Evolutionary conservation across 1,284 basidiomycete species (phyloP).

Genomic region (Ceratobasidium sp.): DNA sequence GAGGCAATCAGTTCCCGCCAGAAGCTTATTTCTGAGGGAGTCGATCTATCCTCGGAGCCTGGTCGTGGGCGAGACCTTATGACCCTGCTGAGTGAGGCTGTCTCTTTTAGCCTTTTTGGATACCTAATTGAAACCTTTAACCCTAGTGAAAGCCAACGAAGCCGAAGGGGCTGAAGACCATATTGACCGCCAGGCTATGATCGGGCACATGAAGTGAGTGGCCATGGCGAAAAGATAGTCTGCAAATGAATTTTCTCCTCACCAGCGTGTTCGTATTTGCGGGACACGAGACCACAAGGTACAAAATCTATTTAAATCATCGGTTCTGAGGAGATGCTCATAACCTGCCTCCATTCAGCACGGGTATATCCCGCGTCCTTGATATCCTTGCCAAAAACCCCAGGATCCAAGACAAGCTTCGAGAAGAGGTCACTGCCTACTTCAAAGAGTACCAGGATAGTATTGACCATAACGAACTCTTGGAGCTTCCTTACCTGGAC

Average conservation of each 20-base stretch:
- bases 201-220: conserved; percentile 63
- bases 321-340: conserved; percentile 45
- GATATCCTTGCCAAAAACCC: conserved; percentile 70
- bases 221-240: too few relatives aligned
- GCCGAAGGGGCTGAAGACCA: conserved; percentile 53
- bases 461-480: conserved; percentile 50
- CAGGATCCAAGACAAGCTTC: conserved; percentile 66
- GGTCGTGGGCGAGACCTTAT: conserved; percentile 61
- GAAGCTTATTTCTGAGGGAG: conserved; percentile 25
- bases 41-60: conserved; percentile 47
- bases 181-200: conserved; percentile 56
- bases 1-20: conserved; percentile 57
- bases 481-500: conserved; percentile 65
- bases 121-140: conserved; percentile 49
- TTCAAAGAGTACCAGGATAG: conserved; percentile 48
- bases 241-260: too few relatives aligned
- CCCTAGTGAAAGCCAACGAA: conserved; percentile 58
- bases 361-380: conserved; percentile 76
- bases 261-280: conserved; percentile 57
- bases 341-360: conserved; percentile 51
- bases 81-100: conserved; percentile 59
- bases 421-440: conserved; percentile 61
- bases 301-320: conserved; percentile 54
- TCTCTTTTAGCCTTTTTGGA: not conserved
- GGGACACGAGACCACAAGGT: conserved; percentile 54